phyloP scores from a whole-genome alignment of 2,329 filamentous ascomycete genomes.

The Fusarium tuaranense region DNA sequence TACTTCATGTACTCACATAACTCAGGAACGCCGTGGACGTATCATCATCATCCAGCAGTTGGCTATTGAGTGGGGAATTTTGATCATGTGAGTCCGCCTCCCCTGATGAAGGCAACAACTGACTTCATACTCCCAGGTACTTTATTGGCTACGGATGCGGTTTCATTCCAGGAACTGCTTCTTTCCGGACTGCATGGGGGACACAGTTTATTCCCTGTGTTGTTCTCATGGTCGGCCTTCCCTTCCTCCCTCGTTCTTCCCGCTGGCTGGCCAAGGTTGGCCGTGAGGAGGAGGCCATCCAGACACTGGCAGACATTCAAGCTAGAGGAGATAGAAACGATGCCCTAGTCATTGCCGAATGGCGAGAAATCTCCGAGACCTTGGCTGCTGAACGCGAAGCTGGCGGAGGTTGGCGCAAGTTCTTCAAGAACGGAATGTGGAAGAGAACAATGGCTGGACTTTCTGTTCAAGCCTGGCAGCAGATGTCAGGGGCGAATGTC shows the following conservation, averaged over 20 bases:
- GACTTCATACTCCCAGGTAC: slow-evolving; percentile 54
- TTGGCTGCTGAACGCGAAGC: slow-evolving; percentile 14
- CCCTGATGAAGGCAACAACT: not conserved
- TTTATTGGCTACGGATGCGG: slow-evolving; percentile 73
- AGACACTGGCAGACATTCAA: slow-evolving; percentile 65
- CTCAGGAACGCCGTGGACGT: slow-evolving; percentile 18
- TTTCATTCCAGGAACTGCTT: slow-evolving; percentile 65
- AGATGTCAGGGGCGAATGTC: slow-evolving; percentile 62
- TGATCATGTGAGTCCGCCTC: slow-evolving; percentile 61
- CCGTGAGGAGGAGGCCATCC: slow-evolving; percentile 64
- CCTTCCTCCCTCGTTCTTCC: slow-evolving; percentile 69
- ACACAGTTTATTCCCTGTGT: slow-evolving; percentile 71
- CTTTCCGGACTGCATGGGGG: slow-evolving; percentile 74
- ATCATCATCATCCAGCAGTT: slow-evolving; percentile 31
- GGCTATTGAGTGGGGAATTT: slow-evolving; percentile 52
- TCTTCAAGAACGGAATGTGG: slow-evolving; percentile 28
- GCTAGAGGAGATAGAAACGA: slow-evolving; percentile 63
- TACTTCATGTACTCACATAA: not conserved
- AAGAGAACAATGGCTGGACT: slow-evolving; percentile 23
- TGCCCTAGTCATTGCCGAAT: slow-evolving; percentile 66
- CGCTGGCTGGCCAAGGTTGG: slow-evolving; percentile 72
- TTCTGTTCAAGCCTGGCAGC: slow-evolving; percentile 59
- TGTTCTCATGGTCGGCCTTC: slow-evolving; percentile 65
- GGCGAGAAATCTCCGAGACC: slow-evolving; percentile 59
- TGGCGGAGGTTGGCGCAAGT: slow-evolving; percentile 15